These are phyloP conservation scores for Colletotrichum musae DNA, from an alignment of 2,329 filamentous ascomycete genomes.

Conservation along the genomic window DNA sequence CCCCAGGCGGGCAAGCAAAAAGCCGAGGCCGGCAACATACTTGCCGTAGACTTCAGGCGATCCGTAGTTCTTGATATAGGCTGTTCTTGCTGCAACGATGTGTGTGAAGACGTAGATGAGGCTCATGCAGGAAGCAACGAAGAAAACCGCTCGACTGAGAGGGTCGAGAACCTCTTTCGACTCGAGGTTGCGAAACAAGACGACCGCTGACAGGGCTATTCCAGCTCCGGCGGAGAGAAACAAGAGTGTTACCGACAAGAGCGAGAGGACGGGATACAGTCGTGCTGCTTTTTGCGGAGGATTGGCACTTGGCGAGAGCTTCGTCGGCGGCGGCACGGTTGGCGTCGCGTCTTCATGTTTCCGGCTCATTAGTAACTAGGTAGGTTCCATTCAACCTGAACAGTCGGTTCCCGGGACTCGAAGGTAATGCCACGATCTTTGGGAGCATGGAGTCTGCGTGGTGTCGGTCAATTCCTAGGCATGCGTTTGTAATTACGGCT, in stretches of 20 bases:
- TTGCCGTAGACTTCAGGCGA: constrained; percentile 14
- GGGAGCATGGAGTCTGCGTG: neutral
- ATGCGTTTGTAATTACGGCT: constrained; percentile 1
- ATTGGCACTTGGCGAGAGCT: neutral
- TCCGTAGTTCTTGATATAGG: constrained; percentile 15
- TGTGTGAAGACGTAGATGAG: constrained; percentile 31
- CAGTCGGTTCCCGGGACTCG: neutral
- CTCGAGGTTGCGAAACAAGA: constrained; percentile 26
- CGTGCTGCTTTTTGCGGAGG: constrained; percentile 13
- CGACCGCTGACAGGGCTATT: constrained; percentile 25
- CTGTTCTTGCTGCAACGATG: constrained; percentile 8
- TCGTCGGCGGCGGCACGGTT: constrained; percentile 28
- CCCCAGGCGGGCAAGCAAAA: constrained; percentile 26
- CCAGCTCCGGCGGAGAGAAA: constrained; percentile 28
- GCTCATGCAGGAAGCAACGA: constrained; percentile 34
- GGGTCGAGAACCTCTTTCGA: constrained; percentile 31
- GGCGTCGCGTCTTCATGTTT: constrained; percentile 35
- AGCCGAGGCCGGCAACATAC: constrained; percentile 26
- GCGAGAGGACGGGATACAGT: constrained; percentile 29
- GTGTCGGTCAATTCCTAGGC: neutral
- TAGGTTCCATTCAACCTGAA: constrained; percentile 24
- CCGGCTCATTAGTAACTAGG: constrained; percentile 30
- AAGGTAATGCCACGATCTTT: neutral
- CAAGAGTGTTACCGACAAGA: constrained; percentile 20
- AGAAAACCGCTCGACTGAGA: constrained; percentile 35